phyloP scores from a whole-genome alignment of 495 filamentous ascomycete genomes.

The Penicillium chermesinum region DNA sequence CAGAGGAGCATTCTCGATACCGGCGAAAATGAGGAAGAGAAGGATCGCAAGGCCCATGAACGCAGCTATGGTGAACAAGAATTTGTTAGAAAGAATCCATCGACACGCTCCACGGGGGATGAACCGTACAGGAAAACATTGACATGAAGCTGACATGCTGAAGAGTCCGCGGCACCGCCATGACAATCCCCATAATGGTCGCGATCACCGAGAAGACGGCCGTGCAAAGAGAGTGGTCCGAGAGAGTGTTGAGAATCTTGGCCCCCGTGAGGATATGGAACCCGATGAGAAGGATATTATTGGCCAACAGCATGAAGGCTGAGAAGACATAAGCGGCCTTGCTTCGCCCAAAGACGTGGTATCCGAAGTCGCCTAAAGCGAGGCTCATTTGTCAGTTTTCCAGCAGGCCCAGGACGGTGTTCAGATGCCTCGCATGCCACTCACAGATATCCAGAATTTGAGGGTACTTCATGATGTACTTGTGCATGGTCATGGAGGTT shows the following conservation, averaged over 20 bases:
- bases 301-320: slow-evolving; percentile 36
- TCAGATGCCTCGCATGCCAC: not conserved
- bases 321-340: slow-evolving; percentile 31
- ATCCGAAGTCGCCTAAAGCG: slow-evolving; percentile 32
- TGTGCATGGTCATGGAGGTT: slow-evolving; percentile 44
- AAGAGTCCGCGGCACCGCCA: slow-evolving; percentile 39
- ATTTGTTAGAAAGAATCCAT: too few species aligned
- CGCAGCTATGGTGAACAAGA: slow-evolving; percentile 15
- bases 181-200: slow-evolving; percentile 35
- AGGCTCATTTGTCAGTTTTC: not conserved
- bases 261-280: slow-evolving; percentile 38
- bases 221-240: slow-evolving; percentile 33
- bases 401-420: not conserved
- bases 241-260: slow-evolving; percentile 34
- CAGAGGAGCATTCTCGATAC: slow-evolving; percentile 36
- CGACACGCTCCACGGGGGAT: not conserved
- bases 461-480: slow-evolving; percentile 44
- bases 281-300: slow-evolving; percentile 37
- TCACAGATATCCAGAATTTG: slow-evolving; percentile 44
- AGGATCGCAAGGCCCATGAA: slow-evolving; percentile 44
- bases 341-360: slow-evolving; percentile 38
- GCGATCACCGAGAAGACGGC: slow-evolving; percentile 31
- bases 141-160: slow-evolving; percentile 43
- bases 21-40: slow-evolving; percentile 42
- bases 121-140: slow-evolving; percentile 34